phyloP scores from a whole-genome alignment of 306 rosid species.

The Ziziphus jujuba region DNA sequence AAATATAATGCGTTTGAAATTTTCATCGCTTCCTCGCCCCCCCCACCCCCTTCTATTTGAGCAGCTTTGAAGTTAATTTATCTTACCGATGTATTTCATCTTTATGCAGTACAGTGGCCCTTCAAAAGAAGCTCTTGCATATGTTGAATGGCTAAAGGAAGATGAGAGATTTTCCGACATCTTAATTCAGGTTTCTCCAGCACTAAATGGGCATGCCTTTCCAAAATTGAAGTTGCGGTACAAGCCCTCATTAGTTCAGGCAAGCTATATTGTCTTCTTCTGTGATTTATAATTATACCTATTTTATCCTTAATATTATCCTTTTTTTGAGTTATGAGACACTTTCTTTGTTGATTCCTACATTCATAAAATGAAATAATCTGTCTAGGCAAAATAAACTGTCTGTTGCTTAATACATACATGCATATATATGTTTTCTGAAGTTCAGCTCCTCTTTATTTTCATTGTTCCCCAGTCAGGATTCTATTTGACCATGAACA shows the following conservation, averaged over 20 bases:
- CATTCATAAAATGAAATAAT: not conserved
- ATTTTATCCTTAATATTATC: not conserved
- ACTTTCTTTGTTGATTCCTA: not conserved
- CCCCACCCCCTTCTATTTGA: not conserved
- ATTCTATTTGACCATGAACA: too few species aligned
- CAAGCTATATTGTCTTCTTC: slow-evolving; percentile 20
- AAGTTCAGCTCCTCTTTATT: too few species aligned
- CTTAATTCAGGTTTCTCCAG: slow-evolving; percentile 72
- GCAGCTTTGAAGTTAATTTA: slow-evolving; percentile 2
- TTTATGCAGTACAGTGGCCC: slow-evolving; percentile 90
- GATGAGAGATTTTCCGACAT: slow-evolving; percentile 72
- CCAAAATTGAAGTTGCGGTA: slow-evolving; percentile 87
- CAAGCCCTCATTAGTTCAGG: slow-evolving; percentile 92
- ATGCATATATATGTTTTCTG: not conserved
- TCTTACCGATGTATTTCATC: slow-evolving; percentile 27
- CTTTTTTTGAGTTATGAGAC: not conserved
- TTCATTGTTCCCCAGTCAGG: too few species aligned
- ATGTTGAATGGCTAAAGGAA: slow-evolving; percentile 79
- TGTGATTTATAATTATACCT: not conserved
- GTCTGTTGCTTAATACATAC: not conserved
- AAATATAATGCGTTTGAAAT: not conserved
- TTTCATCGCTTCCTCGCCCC: too few species aligned
- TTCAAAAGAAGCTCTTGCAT: slow-evolving; percentile 66
- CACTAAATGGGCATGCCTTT: slow-evolving; percentile 74
- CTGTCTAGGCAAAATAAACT: too few species aligned